Percentiles rank a stretch among this genome's conserved stretches.
Evolutionary conservation across 768 basidiomycete genomes (phyloP).

Genomic region (Tricholoma terreum): DNA sequence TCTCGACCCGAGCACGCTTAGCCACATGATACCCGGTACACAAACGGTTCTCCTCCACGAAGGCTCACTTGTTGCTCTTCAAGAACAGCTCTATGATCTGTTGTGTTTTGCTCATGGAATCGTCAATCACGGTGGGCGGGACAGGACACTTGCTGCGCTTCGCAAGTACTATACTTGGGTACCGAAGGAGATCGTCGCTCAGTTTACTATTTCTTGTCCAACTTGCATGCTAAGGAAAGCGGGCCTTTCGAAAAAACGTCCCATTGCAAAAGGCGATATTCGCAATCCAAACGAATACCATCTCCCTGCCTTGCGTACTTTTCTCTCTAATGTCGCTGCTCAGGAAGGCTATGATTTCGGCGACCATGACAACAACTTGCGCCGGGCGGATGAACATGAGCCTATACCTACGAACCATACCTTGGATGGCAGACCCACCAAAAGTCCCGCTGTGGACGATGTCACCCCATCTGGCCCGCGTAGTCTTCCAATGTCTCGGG

Average conservation of each 20-base stretch:
- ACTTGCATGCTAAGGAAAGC: slow-evolving; percentile 58
- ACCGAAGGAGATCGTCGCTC: slow-evolving; percentile 78
- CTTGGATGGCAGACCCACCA: slow-evolving; percentile 8
- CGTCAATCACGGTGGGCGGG: slow-evolving; percentile 70
- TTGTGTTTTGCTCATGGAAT: slow-evolving; percentile 70
- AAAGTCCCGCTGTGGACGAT: slow-evolving; percentile 5
- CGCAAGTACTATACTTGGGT: slow-evolving; percentile 76
- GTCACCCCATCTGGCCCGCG: slow-evolving; percentile 6
- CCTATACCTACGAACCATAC: slow-evolving; percentile 4
- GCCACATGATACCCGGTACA: background rate
- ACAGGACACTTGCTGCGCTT: slow-evolving; percentile 69
- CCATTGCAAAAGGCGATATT: slow-evolving; percentile 5
- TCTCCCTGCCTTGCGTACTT: slow-evolving; percentile 19
- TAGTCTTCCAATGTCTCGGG: slow-evolving; percentile 39
- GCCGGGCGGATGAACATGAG: background rate
- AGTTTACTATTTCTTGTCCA: slow-evolving; percentile 77
- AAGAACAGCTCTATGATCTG: slow-evolving; percentile 76
- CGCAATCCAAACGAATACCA: slow-evolving; percentile 12
- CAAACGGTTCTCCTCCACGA: slow-evolving; percentile 64
- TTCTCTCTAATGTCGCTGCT: slow-evolving; percentile 11
- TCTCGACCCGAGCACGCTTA: slow-evolving; percentile 7
- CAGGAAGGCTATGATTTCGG: background rate
- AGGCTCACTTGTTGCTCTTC: slow-evolving; percentile 68
- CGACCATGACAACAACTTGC: background rate
- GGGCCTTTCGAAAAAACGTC: slow-evolving; percentile 23